Base-by-base conservation (phyloP, 2,329 filamentous ascomycete genomes). In the Diaporthe aspalathi region DNA sequence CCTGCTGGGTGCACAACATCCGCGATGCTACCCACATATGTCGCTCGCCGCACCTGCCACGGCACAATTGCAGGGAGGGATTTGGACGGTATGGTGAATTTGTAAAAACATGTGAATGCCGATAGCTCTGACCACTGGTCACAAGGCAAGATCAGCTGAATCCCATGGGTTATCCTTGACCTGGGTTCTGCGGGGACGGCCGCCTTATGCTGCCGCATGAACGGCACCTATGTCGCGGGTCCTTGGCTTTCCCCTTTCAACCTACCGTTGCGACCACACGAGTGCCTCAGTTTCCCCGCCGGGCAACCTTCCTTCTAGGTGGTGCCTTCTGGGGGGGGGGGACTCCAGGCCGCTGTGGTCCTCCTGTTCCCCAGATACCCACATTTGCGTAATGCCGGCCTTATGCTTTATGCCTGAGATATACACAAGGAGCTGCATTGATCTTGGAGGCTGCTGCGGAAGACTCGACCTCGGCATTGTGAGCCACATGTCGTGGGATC, bases 381-480 rank as follows among this genome's bases (percentile, higher is more conserved):
- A 65, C 29, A 11, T 38, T 50, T 38, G 43, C 60, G 29, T 65
- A 65, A 63, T 63, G 60, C 60, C 60, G 29, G 45, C 16, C 45
- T 65, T 65, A 65, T 65, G 60, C 29, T 50, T 65, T 50, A 65
- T 65, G 60, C 60, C 29, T 20, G 45, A 65, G 60, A 24, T 65
- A 50, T 65, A 65, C 27, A 38, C 60, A 65, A 65, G 60, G 60
- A 65, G 29, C 14, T 38, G 60, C 60, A 65, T 65, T 65, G 60
- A 65, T 65, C 60, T 65, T 65, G 60, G 60, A 22, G 38, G 14
- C 27, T 50, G 29, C 45, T 38, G 29, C 45, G 27, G 60, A 65
- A 43, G 32, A 8, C 45, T 65, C 45, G 60, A 65, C 60, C 60
- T 65, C 60, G 60, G 60, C 60, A 65, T 65, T 29, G 60, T 38